Conservation (phyloP, 2,329 filamentous ascomycete species). For the Pseudogymnoascus sp. region DNA sequence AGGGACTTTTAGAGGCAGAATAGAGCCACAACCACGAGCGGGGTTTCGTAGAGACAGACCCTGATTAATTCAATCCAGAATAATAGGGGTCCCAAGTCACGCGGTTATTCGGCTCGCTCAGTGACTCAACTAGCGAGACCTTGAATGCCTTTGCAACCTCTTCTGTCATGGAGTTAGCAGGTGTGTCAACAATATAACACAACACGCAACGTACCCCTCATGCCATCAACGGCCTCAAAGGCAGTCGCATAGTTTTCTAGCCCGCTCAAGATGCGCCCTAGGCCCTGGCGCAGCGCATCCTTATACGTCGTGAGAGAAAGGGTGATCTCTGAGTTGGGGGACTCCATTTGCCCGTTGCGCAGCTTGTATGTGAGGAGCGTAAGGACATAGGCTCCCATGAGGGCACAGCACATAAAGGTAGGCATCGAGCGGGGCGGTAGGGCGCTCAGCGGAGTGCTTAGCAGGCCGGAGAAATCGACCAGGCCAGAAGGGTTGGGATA, state of each 20-base stretch:
- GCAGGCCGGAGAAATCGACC: neutral
- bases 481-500: constrained; percentile 34
- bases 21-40: neutral
- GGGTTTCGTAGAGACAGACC: neutral
- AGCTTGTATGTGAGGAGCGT: constrained; percentile 24
- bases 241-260: constrained; percentile 7
- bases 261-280: neutral
- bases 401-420: constrained; percentile 30
- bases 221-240: constrained; percentile 5
- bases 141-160: constrained; percentile 8
- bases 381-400: constrained; percentile 30
- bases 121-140: neutral
- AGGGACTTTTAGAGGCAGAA: neutral
- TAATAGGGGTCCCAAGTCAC: neutral
- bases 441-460: neutral
- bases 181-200: neutral
- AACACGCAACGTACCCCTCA: neutral
- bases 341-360: neutral
- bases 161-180: neutral
- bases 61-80: neutral
- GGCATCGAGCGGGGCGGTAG: constrained; percentile 26
- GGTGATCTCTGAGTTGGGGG: neutral
- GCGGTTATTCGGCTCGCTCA: neutral
- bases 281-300: neutral
- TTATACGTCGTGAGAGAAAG: neutral